phyloP scores from a whole-genome alignment of 108 stramenopile species.

The Cyclotella cryptica region DNA sequence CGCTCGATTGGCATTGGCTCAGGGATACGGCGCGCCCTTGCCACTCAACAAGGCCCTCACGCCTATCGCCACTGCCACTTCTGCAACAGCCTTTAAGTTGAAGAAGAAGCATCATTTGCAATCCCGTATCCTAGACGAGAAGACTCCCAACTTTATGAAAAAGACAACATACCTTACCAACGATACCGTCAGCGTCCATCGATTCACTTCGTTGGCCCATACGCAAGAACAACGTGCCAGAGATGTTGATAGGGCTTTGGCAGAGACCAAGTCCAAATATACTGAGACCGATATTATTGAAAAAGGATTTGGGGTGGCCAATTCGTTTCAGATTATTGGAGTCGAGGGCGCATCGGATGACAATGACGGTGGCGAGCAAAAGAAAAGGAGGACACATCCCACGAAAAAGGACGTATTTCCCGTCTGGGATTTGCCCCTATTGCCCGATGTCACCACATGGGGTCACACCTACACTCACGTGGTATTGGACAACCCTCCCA shows the following conservation, averaged over 20 bases:
- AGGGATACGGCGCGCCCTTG: constrained; percentile 38
- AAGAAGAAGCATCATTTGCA: constrained; percentile 68
- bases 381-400: constrained; percentile 58
- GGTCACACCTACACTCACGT: constrained; percentile 82
- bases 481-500: constrained; percentile 83
- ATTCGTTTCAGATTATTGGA: constrained; percentile 11
- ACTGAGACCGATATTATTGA: constrained; percentile 53
- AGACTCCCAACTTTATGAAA: constrained; percentile 82
- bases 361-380: not conserved
- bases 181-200: constrained; percentile 82
- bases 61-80: constrained; percentile 1
- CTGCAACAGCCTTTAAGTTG: constrained; percentile 10
- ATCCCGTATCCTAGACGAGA: constrained; percentile 83
- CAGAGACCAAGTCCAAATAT: constrained; percentile 34
- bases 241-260: constrained; percentile 48
- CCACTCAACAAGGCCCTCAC: constrained; percentile 14
- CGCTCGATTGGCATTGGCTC: constrained; percentile 69
- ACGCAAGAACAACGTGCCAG: constrained; percentile 59
- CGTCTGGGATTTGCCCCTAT: constrained; percentile 67
- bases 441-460: constrained; percentile 83
- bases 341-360: not conserved
- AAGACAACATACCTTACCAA: constrained; percentile 91
- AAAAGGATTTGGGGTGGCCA: constrained; percentile 48
- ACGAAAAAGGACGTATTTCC: constrained; percentile 69
- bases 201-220: constrained; percentile 83